phyloP scores from a whole-genome alignment of 176 grass and related monocot species.

The Eleusine coracana region DNA sequence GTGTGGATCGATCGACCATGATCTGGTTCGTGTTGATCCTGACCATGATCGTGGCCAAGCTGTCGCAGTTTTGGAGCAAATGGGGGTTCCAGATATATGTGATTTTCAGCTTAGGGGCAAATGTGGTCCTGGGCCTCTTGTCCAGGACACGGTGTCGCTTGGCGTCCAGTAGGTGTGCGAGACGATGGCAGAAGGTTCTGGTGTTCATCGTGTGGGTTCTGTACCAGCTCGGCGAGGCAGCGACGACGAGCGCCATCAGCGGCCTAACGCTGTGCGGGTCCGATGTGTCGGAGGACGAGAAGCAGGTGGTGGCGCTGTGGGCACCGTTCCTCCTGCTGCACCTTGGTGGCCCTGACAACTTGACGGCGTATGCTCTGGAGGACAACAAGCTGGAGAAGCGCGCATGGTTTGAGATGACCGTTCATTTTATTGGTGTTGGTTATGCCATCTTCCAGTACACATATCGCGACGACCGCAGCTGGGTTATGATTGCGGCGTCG shows the following conservation, averaged over 20 bases:
- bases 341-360: not conserved
- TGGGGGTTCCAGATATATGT: not conserved
- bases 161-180: not conserved
- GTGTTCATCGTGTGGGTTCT: not conserved
- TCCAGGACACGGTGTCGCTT: not conserved
- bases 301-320: not conserved
- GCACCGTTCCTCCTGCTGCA: not conserved
- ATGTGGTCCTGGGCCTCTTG: not conserved
- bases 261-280: not conserved
- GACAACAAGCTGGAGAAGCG: not conserved
- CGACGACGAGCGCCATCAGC: not conserved
- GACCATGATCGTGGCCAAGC: not conserved
- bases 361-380: not conserved
- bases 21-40: no score
- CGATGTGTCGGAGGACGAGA: not conserved
- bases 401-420: not conserved
- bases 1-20: no score
- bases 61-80: not conserved
- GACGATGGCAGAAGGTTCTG: not conserved
- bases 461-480: not conserved
- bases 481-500: not conserved
- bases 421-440: not conserved
- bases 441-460: not conserved
- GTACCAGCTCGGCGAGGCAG: not conserved
- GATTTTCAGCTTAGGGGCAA: not conserved